Evolutionary conservation across 805 yeast genomes (phyloP).

Genomic region (Candida germanica): DNA sequence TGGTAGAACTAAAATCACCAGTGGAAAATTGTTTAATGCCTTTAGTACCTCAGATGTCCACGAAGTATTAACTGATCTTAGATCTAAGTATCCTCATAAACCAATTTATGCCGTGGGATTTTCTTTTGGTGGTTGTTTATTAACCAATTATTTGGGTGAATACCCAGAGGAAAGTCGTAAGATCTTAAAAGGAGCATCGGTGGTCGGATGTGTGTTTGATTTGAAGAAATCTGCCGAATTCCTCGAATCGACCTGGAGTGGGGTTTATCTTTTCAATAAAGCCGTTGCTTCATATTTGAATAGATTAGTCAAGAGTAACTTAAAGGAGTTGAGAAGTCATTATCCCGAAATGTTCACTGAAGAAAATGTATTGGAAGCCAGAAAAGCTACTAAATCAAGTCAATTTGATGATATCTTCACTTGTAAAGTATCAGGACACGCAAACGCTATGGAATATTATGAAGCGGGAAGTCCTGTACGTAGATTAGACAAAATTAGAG

Average conservation of each 20-base stretch:
- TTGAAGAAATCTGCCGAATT: slow-evolving; percentile 46
- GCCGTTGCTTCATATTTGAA: slow-evolving; percentile 29
- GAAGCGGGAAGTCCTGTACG: slow-evolving; percentile 55
- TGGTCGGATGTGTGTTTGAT: slow-evolving; percentile 75
- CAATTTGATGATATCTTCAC: slow-evolving; percentile 69
- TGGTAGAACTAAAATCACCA: slow-evolving; percentile 62
- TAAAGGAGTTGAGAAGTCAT: slow-evolving; percentile 28
- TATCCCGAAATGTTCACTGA: slow-evolving; percentile 26
- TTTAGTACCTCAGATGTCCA: slow-evolving; percentile 70
- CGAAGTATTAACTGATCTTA: slow-evolving; percentile 50
- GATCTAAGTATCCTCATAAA: slow-evolving; percentile 51
- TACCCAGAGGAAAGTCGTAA: slow-evolving; percentile 42
- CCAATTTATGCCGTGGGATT: slow-evolving; percentile 72
- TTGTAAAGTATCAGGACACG: slow-evolving; percentile 62
- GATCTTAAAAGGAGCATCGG: slow-evolving; percentile 46
- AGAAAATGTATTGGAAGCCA: slow-evolving; percentile 16
- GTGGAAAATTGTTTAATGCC: slow-evolving; percentile 69
- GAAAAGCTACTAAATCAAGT: slow-evolving; percentile 30
- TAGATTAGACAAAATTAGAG: slow-evolving; percentile 48
- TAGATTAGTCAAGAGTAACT: slow-evolving; percentile 31
- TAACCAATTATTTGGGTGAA: slow-evolving; percentile 71
- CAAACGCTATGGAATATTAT: slow-evolving; percentile 64
- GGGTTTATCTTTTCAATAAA: slow-evolving; percentile 32
- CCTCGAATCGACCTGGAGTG: slow-evolving; percentile 38
- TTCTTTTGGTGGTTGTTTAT: slow-evolving; percentile 73